Evolutionary conservation across 2,329 filamentous ascomycete genomes (phyloP).

Genomic region (Seiridium unicorne): DNA sequence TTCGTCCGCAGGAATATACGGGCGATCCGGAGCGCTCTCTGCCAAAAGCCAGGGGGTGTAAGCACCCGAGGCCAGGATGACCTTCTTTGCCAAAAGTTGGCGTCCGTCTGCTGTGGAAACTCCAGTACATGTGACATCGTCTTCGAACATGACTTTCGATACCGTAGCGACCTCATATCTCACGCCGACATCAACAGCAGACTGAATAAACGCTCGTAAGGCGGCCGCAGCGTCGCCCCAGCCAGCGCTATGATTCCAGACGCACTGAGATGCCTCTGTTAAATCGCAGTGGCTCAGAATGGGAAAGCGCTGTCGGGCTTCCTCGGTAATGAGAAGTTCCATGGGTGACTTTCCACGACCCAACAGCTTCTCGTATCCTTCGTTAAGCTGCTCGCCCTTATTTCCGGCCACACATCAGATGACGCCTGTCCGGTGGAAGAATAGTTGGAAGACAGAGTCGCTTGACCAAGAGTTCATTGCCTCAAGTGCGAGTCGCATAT

Average conservation of each 20-base stretch:
- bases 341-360: too few relatives aligned
- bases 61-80: too few relatives aligned
- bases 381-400: too few relatives aligned
- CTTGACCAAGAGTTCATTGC: constrained; percentile 26
- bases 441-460: constrained; percentile 22
- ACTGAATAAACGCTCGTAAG: constrained; percentile 28
- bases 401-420: too few relatives aligned
- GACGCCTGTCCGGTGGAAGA: constrained; percentile 28
- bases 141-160: not conserved
- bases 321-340: constrained; percentile 1
- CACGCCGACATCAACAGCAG: constrained; percentile 22
- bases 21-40: too few relatives aligned
- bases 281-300: constrained; percentile 17
- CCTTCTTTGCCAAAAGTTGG: not conserved
- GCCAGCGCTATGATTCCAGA: constrained; percentile 23
- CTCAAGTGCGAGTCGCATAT: constrained; percentile 28
- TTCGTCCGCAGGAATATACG: too few relatives aligned
- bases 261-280: constrained; percentile 26
- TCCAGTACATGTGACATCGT: not conserved
- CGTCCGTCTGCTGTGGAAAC: not conserved
- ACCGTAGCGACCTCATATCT: constrained; percentile 18
- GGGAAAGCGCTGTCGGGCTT: constrained; percentile 26
- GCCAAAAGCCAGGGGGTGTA: too few relatives aligned
- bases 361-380: too few relatives aligned
- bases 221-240: constrained; percentile 26